Evolutionary conservation across 805 yeast species (phyloP).

Genomic region (Kodamaea neixiangensis): DNA sequence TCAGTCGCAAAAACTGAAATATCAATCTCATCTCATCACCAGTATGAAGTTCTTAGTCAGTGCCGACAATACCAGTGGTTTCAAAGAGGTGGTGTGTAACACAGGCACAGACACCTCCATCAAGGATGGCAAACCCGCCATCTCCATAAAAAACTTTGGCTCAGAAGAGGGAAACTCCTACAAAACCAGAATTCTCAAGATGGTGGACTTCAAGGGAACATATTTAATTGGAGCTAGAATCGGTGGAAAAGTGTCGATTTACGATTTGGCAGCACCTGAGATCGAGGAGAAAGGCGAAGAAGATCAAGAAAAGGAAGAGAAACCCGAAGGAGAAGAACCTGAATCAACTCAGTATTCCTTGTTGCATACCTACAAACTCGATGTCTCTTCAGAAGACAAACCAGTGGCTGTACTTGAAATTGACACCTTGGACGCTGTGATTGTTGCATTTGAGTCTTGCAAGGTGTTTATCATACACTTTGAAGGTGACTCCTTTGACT

Average conservation of each 20-base stretch:
- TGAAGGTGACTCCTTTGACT: slow-evolving; percentile 29
- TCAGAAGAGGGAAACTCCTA: slow-evolving; percentile 19
- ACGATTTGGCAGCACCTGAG: slow-evolving; percentile 27
- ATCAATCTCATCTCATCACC: slow-evolving; percentile 7
- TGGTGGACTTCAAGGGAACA: slow-evolving; percentile 30
- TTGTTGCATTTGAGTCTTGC: slow-evolving; percentile 51
- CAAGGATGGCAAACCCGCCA: slow-evolving; percentile 66
- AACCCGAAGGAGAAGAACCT: slow-evolving; percentile 33
- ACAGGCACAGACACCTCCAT: slow-evolving; percentile 80
- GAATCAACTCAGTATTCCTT: slow-evolving; percentile 40
- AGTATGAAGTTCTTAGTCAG: slow-evolving; percentile 63
- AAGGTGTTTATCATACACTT: slow-evolving; percentile 41
- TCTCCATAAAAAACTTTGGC: slow-evolving; percentile 45
- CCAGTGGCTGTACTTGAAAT: slow-evolving; percentile 36
- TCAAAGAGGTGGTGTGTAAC: slow-evolving; percentile 63
- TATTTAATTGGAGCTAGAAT: slow-evolving; percentile 44
- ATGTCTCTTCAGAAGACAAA: slow-evolving; percentile 23
- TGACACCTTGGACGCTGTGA: slow-evolving; percentile 30
- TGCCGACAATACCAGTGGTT: slow-evolving; percentile 65
- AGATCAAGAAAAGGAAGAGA: slow-evolving; percentile 2
- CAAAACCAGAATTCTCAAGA: slow-evolving; percentile 35
- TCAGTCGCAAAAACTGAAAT: neutral
- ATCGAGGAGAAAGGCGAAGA: slow-evolving; percentile 5
- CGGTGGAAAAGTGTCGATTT: slow-evolving; percentile 45
- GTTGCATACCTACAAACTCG: slow-evolving; percentile 32